Percentiles rank a stretch among this genome's conserved stretches.
Conservation (phyloP, 2,329 filamentous ascomycete species). For the Trichoderma sp. region DNA sequence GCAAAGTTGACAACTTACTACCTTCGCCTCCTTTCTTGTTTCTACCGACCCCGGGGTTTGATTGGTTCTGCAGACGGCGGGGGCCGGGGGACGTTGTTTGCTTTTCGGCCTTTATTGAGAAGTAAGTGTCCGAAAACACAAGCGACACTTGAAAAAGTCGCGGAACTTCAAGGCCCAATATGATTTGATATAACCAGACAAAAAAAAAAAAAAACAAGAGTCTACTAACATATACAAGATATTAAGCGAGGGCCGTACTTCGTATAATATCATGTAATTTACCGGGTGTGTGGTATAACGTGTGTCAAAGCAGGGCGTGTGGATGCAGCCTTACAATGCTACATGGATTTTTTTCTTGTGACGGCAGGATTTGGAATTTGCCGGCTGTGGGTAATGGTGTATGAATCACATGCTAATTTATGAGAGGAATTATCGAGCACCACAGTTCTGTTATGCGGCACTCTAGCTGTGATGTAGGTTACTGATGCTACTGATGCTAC, state of each 20-base stretch:
- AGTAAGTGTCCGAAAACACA: neutral
- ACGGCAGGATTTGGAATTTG: neutral
- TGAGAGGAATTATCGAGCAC: no score
- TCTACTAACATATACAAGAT: neutral
- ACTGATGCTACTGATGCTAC: no score
- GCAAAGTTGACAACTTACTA: no score
- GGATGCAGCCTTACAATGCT: neutral
- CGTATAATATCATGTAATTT: neutral
- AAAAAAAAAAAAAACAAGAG: no score
- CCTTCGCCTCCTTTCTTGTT: neutral
- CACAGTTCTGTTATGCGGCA: no score
- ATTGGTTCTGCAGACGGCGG: neutral
- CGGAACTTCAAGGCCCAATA: neutral
- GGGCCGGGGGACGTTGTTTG: neutral
- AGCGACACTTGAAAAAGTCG: neutral
- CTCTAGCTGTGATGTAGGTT: no score
- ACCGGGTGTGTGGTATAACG: neutral
- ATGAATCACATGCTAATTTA: neutral
- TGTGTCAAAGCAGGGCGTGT: neutral
- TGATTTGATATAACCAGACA: no score
- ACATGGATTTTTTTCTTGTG: neutral
- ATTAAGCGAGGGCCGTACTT: neutral
- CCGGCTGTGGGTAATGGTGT: neutral
- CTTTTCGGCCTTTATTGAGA: neutral
- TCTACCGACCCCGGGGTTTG: neutral